Percentiles rank a stretch among this genome's conserved stretches.
Evolutionary conservation across 257 asterid genomes (phyloP).

Genomic region (Handroanthus guayacan): DNA sequence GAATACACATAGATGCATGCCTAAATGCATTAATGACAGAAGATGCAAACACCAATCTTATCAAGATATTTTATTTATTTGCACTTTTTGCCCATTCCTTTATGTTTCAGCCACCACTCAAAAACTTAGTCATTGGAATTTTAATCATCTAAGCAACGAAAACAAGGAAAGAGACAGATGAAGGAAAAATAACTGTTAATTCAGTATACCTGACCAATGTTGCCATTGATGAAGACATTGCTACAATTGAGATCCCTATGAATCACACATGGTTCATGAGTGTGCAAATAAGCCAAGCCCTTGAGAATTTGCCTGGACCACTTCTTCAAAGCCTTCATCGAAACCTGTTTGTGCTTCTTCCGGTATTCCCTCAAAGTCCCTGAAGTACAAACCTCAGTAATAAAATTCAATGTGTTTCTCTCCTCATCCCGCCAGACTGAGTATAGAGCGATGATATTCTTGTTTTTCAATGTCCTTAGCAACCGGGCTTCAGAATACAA

Average conservation of each 20-base stretch:
- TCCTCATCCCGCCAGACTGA: slow-evolving; percentile 72
- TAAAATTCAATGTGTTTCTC: slow-evolving; percentile 67
- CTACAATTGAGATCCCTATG: slow-evolving; percentile 89
- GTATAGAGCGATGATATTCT: slow-evolving; percentile 61
- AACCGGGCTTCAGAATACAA: slow-evolving; percentile 66
- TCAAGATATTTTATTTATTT: not conserved
- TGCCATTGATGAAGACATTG: slow-evolving; percentile 80
- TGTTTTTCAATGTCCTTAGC: slow-evolving; percentile 52
- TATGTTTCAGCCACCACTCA: not conserved
- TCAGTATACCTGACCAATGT: slow-evolving; percentile 68
- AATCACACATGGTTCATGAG: slow-evolving; percentile 73
- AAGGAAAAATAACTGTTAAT: not conserved
- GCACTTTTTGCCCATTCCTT: not conserved
- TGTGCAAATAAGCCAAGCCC: slow-evolving; percentile 77
- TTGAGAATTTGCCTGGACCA: slow-evolving; percentile 80
- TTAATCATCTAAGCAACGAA: not conserved
- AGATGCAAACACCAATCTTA: no score
- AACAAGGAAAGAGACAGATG: not conserved
- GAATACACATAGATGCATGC: no score
- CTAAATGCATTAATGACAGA: no score
- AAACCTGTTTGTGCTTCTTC: slow-evolving; percentile 76
- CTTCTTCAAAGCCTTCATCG: slow-evolving; percentile 73
- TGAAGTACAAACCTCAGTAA: slow-evolving; percentile 78
- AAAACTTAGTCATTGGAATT: not conserved
- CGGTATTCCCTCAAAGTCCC: slow-evolving; percentile 82